Evolutionary conservation across 805 yeast genomes (phyloP).

Genomic region (Torulaspora indica): DNA sequence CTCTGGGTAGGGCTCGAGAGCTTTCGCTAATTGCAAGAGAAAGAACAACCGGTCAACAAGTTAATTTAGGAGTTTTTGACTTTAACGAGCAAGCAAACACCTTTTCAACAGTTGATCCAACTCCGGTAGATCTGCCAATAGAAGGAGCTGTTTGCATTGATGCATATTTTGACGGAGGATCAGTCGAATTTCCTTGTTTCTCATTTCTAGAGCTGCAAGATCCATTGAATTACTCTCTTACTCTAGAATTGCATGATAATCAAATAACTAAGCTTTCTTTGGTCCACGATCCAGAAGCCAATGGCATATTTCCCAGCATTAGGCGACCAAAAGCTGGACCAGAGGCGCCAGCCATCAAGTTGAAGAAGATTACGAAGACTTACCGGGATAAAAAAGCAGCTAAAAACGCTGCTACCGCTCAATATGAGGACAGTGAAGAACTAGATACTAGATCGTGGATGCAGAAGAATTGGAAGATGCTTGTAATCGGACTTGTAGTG

Average conservation of each 20-base stretch:
- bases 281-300: slow-evolving; percentile 12
- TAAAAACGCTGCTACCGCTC: slow-evolving; percentile 17
- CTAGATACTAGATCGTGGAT: slow-evolving; percentile 23
- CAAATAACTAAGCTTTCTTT: slow-evolving; percentile 23
- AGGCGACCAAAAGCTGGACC: slow-evolving; percentile 22
- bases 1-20: slow-evolving; percentile 5
- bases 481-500: slow-evolving; percentile 26
- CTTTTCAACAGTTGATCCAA: slow-evolving; percentile 2
- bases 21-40: slow-evolving; percentile 6
- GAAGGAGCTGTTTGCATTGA: slow-evolving; percentile 23
- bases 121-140: background rate
- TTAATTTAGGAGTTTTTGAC: slow-evolving; percentile 8
- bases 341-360: slow-evolving; percentile 20
- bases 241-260: slow-evolving; percentile 17
- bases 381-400: slow-evolving; percentile 30
- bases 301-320: slow-evolving; percentile 20
- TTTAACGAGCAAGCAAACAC: slow-evolving; percentile 2
- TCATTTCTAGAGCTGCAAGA: slow-evolving; percentile 19
- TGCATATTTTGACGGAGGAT: slow-evolving; percentile 14
- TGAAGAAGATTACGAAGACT: slow-evolving; percentile 32
- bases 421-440: slow-evolving; percentile 22
- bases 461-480: slow-evolving; percentile 32
- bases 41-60: slow-evolving; percentile 1
- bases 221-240: slow-evolving; percentile 27
- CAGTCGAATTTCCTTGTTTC: slow-evolving; percentile 21